These are phyloP conservation scores for Coniochaeta sp. DNA, from an alignment of 2,329 filamentous ascomycete species.

Conservation along the genomic window DNA sequence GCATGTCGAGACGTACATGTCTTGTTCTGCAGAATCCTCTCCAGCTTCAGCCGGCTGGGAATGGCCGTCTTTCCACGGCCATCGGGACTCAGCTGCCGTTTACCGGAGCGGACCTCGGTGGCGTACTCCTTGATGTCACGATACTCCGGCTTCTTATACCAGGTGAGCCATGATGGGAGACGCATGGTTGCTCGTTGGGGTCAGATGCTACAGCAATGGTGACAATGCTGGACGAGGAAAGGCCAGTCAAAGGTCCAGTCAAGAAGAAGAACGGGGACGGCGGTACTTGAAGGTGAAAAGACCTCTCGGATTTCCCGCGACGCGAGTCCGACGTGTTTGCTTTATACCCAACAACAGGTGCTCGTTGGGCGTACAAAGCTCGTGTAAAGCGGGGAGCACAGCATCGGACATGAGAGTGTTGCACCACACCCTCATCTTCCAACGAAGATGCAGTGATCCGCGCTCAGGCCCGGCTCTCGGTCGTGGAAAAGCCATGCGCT, in stretches of 20 bases:
- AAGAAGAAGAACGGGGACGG: neutral
- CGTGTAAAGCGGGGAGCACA: neutral
- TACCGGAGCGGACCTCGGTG: conserved; percentile 24
- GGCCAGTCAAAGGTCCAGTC: no score
- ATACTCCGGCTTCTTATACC: conserved; percentile 44
- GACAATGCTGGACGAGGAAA: no score
- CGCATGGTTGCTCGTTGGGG: conserved; percentile 11
- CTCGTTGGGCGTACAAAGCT: neutral
- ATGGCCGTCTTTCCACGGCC: conserved; percentile 27
- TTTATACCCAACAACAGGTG: neutral
- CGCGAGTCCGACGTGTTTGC: neutral
- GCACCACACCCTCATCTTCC: neutral
- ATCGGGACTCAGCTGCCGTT: conserved; percentile 27
- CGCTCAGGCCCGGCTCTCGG: neutral
- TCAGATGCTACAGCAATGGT: neutral
- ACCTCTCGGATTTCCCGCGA: neutral
- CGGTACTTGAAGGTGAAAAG: neutral
- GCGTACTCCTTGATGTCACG: conserved; percentile 39
- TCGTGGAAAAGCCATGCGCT: neutral
- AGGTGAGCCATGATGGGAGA: conserved; percentile 29
- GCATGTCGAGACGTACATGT: conserved; percentile 27
- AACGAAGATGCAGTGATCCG: neutral
- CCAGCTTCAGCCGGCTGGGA: conserved; percentile 31
- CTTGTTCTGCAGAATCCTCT: conserved; percentile 39
- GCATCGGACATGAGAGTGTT: neutral